These are phyloP conservation scores for Bretschneidera sinensis DNA, from an alignment of 345 rosid species.

Conservation along the genomic window DNA sequence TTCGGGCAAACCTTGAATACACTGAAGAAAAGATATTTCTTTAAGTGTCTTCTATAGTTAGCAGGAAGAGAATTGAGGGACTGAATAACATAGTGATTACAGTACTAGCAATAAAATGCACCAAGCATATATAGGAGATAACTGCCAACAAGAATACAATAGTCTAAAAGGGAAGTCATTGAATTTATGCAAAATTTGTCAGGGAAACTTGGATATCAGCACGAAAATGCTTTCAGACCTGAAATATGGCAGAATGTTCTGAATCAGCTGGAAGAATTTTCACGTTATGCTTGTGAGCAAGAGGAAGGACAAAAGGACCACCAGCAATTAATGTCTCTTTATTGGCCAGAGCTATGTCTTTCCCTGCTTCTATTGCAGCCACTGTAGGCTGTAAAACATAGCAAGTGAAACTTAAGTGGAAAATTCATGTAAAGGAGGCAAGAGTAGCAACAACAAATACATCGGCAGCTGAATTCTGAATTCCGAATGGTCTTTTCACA, in stretches of 20 bases:
- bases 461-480: conserved; percentile 1
- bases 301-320: conserved; percentile 95
- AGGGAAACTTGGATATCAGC: not conserved
- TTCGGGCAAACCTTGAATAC: conserved; percentile 92
- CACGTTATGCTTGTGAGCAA: conserved; percentile 78
- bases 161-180: no score
- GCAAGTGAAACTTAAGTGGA: conserved; percentile 7
- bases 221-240: conserved; percentile 35
- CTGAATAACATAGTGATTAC: not conserved
- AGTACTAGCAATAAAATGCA: not conserved
- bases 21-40: conserved; percentile 42
- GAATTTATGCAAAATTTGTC: not conserved
- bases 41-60: conserved; percentile 2
- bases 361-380: conserved; percentile 97
- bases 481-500: not conserved
- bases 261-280: conserved; percentile 99
- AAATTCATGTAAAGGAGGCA: not conserved
- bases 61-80: not conserved
- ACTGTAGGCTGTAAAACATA: conserved; percentile 66
- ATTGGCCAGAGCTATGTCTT: conserved; percentile 92
- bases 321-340: conserved; percentile 97
- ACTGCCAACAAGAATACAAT: not conserved
- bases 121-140: not conserved
- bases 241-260: conserved; percentile 98
- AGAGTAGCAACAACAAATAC: not conserved